Base-by-base conservation (phyloP, 768 basidiomycete species). In the Mycena kentingensis region DNA sequence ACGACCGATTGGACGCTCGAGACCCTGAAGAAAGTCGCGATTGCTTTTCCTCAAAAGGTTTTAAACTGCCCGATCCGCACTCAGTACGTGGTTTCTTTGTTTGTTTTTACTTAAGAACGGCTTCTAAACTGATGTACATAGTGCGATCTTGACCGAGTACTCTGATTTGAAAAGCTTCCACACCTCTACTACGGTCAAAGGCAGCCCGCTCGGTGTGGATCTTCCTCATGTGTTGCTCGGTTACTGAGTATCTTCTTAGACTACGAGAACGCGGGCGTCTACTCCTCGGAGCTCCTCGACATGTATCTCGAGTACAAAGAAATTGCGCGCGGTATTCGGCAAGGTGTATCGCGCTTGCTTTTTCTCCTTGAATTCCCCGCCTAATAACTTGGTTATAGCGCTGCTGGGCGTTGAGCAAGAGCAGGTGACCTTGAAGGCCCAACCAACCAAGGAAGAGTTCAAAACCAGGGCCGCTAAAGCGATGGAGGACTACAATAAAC, bases 91-190 rank as follows among this genome's bases (percentile, higher is more conserved):
- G 26, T 37, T 2, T 10, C 1, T 5, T 13, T 28, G 26, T 28
- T 5, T 15, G 26, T 5, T 18, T 3, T 19, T 13, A 31, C 5
- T 18, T 27, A 27, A 2, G 22, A 39, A 15, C 10, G n/a, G 15
- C 16, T 26, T 36, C 21, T 7, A 24, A 7, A 26, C 8, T 8
- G n/a, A n/a, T n/a, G n/a, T n/a, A n/a, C n/a, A n/a, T n/a, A 52
- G 51, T 22, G 43, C 51, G 15, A 45, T 52, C 24, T n/a, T 52
- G 25, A 52, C 51, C 1, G 46, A 52, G 32, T 52, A 52, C 51
- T 45, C 51, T 7, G 32, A 36, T 22, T 44, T 52, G 51, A 52
- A 46, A 28, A 43, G 43, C 16, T 52, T 52, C 42, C 18, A 35
- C 35, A 44, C 44, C 27, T 24, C 36, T 19, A 43, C 7, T 15